Base-by-base conservation (phyloP, 306 rosid genomes). In the Gynostemma pentaphyllum region DNA sequence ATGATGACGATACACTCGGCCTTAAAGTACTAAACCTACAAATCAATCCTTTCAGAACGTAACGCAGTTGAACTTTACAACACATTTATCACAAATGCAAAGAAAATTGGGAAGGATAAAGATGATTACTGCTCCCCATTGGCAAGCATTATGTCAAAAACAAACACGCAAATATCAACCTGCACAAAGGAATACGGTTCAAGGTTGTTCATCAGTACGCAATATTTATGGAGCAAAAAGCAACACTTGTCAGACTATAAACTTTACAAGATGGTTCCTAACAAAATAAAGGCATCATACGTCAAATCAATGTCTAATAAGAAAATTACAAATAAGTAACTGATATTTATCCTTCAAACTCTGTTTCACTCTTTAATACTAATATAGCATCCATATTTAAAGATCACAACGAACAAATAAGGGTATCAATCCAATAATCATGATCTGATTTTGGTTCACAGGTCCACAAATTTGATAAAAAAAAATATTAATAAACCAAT, bases 101-200 rank as follows among this genome's bases (percentile, higher is more conserved):
- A 23, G 55, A 54, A 14, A 5, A 27, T 54, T 54, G 29, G 69
- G 34, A 46, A 75, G 48, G 76, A 45, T 71, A 12, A 3, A 48
- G 76, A 82, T 55, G 73, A 68, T 84, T 83, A 90, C 97, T 75
- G 85, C 62, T 87, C 76, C 73, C 94, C 95, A 70, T 87, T 87
- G 45, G 87, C 79, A 34, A 90, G 75, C 97, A 90, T 87, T 83
- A 90, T 72, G 73, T 90, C 97, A 16, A 90, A 90, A 73, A 81
- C 88, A 76, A 90, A 90, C 63, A 85, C 51, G 50, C 97, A 87
- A 52, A 90, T 85, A 74, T 79, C 94, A 55, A 87, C 97, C 97
- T 90, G 94, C 82, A 68, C 12, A 32, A 56, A 16, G 13, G 22
- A 56, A 30, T 18, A 56, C 29, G 40, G 7, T 57, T 57, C 28